A percentile compares a stretch with the other conserved stretches of the same genome.
phyloP scores from a whole-genome alignment of 192 early-diverging fungal genomes.

The Coemansia brasiliensis region DNA sequence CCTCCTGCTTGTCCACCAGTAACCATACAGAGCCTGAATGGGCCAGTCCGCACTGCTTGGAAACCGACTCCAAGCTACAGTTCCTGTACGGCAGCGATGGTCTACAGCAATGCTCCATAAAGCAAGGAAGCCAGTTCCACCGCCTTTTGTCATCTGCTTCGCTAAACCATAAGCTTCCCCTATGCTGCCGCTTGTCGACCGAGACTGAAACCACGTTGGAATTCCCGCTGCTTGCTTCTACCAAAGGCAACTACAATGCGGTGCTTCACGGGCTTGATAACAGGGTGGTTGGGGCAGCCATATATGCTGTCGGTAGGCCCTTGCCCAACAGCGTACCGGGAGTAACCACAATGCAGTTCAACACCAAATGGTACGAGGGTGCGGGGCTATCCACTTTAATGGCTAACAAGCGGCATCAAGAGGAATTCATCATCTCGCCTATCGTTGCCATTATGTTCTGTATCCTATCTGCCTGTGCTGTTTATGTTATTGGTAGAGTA shows the following conservation, averaged over 20 bases:
- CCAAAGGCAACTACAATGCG: conserved; percentile 36
- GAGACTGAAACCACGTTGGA: conserved; percentile 21
- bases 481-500: conserved; percentile 52
- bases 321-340: conserved; percentile 43
- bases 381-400: conserved; percentile 28
- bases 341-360: conserved; percentile 47
- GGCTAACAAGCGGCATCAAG: conserved; percentile 43
- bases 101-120: conserved; percentile 37
- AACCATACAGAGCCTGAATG: conserved; percentile 13
- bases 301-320: conserved; percentile 40
- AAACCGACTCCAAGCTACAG: conserved; percentile 23
- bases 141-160: neutral
- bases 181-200: conserved; percentile 33
- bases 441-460: conserved; percentile 52
- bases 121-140: conserved; percentile 28
- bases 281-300: conserved; percentile 22
- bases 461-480: conserved; percentile 42
- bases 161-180: conserved; percentile 10
- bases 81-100: conserved; percentile 42
- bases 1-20: neutral
- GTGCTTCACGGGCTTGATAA: conserved; percentile 38
- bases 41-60: conserved; percentile 29
- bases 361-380: conserved; percentile 47
- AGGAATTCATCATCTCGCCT: conserved; percentile 50
- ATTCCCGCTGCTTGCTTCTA: conserved; percentile 18